Conservation (phyloP, 2,329 filamentous ascomycete species). For the Penicillium sp. region DNA sequence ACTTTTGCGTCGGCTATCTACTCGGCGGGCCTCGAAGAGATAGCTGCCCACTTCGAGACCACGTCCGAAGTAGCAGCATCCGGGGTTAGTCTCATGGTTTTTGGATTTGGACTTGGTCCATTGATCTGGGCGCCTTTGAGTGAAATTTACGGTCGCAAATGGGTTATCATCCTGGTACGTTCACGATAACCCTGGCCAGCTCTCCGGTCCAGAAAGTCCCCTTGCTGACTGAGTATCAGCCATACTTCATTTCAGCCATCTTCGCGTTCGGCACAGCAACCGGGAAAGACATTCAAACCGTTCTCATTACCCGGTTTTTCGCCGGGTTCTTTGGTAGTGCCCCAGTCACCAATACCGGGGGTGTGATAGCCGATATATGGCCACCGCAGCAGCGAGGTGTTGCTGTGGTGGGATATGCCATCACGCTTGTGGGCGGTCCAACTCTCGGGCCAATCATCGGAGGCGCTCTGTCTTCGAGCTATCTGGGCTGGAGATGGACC, state of each 20-base stretch:
- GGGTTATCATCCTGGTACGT: slow-evolving; percentile 54
- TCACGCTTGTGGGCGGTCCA: slow-evolving; percentile 49
- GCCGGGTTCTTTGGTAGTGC: slow-evolving; percentile 57
- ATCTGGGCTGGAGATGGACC: slow-evolving; percentile 38
- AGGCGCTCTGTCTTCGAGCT: slow-evolving; percentile 41
- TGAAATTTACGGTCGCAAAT: slow-evolving; percentile 49
- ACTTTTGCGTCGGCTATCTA: slow-evolving; percentile 48
- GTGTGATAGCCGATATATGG: slow-evolving; percentile 61
- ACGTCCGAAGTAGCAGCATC: slow-evolving; percentile 29
- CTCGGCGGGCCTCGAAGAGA: slow-evolving; percentile 51
- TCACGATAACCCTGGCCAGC: too few relatives aligned
- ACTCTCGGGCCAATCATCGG: slow-evolving; percentile 43
- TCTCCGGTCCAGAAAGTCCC: too few relatives aligned
- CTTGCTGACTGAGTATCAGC: too few relatives aligned
- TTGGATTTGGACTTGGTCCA: slow-evolving; percentile 47
- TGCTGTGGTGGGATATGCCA: slow-evolving; percentile 59
- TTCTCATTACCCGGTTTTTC: slow-evolving; percentile 61
- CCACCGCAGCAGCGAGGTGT: slow-evolving; percentile 55
- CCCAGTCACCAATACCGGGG: slow-evolving; percentile 62
- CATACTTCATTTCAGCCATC: slow-evolving; percentile 50
- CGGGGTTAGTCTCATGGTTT: slow-evolving; percentile 46
- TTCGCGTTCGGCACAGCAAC: slow-evolving; percentile 61
- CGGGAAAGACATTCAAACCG: slow-evolving; percentile 59
- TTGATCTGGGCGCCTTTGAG: slow-evolving; percentile 57
- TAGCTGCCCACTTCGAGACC: slow-evolving; percentile 36